phyloP scores from a whole-genome alignment of 2,329 filamentous ascomycete species.

The Akanthomyces dipterigenus region DNA sequence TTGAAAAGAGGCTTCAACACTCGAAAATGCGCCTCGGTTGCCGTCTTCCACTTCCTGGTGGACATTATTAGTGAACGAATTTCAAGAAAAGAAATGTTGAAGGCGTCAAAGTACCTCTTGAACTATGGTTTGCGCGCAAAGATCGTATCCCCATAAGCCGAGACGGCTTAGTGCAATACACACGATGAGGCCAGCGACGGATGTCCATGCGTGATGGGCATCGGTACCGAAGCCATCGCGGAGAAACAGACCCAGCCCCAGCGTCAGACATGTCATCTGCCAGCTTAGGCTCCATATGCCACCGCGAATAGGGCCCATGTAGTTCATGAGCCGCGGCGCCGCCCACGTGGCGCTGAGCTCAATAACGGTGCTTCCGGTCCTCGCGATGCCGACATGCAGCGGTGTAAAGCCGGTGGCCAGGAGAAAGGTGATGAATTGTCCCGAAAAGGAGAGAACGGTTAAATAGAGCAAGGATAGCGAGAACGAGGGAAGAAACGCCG shows the following conservation, averaged over 20 bases:
- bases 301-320: slow-evolving; percentile 52
- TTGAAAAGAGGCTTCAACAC: slow-evolving; percentile 61
- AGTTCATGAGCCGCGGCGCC: slow-evolving; percentile 47
- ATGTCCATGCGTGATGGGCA: slow-evolving; percentile 22
- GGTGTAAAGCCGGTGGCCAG: slow-evolving; percentile 46
- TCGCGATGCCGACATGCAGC: slow-evolving; percentile 44
- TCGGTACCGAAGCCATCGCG: slow-evolving; percentile 23
- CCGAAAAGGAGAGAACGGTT: slow-evolving; percentile 51
- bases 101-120: slow-evolving; percentile 43
- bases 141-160: slow-evolving; percentile 56
- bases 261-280: slow-evolving; percentile 52
- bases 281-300: slow-evolving; percentile 66
- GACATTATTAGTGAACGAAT: neutral
- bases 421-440: slow-evolving; percentile 60
- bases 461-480: slow-evolving; percentile 54
- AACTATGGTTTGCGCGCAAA: slow-evolving; percentile 53
- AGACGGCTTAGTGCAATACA: slow-evolving; percentile 50
- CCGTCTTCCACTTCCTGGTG: slow-evolving; percentile 44
- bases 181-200: slow-evolving; percentile 41
- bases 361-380: slow-evolving; percentile 45
- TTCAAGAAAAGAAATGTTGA: neutral
- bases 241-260: slow-evolving; percentile 38
- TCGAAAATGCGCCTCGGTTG: slow-evolving; percentile 61
- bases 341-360: slow-evolving; percentile 57
- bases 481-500: slow-evolving; percentile 54